phyloP scores from a whole-genome alignment of 2,329 filamentous ascomycete genomes.

The Ramularia collo-cygni region DNA sequence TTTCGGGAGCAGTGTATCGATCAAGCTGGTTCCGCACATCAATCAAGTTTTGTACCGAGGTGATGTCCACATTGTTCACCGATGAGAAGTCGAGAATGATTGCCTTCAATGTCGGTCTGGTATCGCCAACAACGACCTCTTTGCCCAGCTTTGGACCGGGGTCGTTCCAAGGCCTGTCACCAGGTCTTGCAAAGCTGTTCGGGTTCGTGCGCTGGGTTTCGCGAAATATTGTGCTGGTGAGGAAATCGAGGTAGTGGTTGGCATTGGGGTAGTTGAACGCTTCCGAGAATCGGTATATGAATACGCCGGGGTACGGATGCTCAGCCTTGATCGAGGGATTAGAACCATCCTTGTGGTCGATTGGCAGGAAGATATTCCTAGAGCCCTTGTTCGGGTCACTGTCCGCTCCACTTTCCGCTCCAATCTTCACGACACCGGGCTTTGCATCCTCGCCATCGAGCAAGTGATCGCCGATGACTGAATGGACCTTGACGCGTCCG shows the following conservation, averaged over 20 bases:
- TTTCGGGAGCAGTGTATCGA: slow-evolving; percentile 68
- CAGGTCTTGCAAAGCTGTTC: slow-evolving; percentile 50
- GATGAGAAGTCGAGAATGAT: slow-evolving; percentile 88
- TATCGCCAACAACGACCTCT: slow-evolving; percentile 38
- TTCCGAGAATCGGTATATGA: slow-evolving; percentile 92
- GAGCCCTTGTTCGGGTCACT: slow-evolving; percentile 45
- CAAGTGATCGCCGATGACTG: slow-evolving; percentile 69
- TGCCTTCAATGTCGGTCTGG: slow-evolving; percentile 70
- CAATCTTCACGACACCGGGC: slow-evolving; percentile 22
- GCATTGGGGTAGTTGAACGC: slow-evolving; percentile 96
- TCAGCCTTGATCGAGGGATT: slow-evolving; percentile 78
- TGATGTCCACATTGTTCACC: slow-evolving; percentile 90
- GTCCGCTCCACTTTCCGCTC: slow-evolving; percentile 27
- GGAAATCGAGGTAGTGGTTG: slow-evolving; percentile 75
- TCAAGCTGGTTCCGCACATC: slow-evolving; percentile 94
- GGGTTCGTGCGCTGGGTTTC: slow-evolving; percentile 71
- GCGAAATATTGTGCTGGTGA: slow-evolving; percentile 38
- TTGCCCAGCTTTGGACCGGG: slow-evolving; percentile 63
- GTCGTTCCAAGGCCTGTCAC: slow-evolving; percentile 91
- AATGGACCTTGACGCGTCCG: slow-evolving; percentile 75
- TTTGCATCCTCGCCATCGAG: slow-evolving; percentile 55
- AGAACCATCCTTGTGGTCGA: slow-evolving; percentile 81
- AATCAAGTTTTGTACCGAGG: slow-evolving; percentile 84
- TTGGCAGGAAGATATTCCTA: slow-evolving; percentile 78
- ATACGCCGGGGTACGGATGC: slow-evolving; percentile 81